phyloP scores from a whole-genome alignment of 2,329 filamentous ascomycete genomes.

The Harringtonia lauricola region DNA sequence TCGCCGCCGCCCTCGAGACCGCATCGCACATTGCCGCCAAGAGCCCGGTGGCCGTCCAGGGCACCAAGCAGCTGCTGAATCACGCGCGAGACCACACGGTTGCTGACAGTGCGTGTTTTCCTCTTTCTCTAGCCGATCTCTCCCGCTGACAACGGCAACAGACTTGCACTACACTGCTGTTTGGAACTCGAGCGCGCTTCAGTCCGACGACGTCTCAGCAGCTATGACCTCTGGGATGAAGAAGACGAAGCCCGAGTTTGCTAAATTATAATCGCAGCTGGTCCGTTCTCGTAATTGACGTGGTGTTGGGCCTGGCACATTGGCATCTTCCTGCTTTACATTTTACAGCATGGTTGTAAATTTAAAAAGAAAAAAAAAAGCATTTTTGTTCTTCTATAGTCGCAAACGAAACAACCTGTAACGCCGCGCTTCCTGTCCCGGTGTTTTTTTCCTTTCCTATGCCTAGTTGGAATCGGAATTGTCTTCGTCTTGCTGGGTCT shows the following conservation, averaged over 20 bases:
- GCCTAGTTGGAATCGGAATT: conserved; percentile 13
- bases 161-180: conserved; percentile 71
- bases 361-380: no score
- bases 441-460: no score
- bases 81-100: conserved; percentile 69
- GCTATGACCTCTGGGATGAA: conserved; percentile 67
- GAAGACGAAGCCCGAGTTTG: conserved; percentile 72
- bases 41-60: conserved; percentile 78
- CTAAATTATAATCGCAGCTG: conserved; percentile 56
- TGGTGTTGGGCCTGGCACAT: no score
- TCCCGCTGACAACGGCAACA: conserved; percentile 16
- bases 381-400: no score
- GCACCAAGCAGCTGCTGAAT: conserved; percentile 80
- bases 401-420: no score
- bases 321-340: no score
- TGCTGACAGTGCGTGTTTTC: conserved; percentile 51
- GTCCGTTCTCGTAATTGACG: no score
- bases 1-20: conserved; percentile 51
- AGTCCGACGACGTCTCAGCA: conserved; percentile 64
- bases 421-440: no score
- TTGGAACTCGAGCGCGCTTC: conserved; percentile 79
- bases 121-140: background rate
- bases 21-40: conserved; percentile 61
- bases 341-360: no score
- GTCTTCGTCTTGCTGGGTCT: conserved; percentile 21